Percentiles rank a stretch among this genome's conserved stretches.
Conservation (phyloP, 2,329 filamentous ascomycete species). For the Calonectria hongkongensis region DNA sequence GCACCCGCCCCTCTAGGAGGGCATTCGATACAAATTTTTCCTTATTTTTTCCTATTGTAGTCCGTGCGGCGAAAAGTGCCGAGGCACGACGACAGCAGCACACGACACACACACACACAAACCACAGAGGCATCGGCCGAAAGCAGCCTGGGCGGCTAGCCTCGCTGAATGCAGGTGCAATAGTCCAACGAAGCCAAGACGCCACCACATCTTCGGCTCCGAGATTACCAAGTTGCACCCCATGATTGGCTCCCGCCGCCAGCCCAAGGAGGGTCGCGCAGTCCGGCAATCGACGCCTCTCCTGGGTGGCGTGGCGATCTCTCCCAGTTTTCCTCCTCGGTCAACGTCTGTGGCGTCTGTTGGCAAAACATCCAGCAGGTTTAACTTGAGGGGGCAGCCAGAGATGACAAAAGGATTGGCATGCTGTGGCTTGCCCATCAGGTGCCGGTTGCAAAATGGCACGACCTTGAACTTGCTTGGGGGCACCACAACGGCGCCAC, state of each 20-base stretch:
- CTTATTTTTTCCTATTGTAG: background rate
- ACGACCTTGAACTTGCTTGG: background rate
- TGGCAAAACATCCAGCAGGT: background rate
- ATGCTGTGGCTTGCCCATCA: background rate
- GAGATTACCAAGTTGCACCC: background rate
- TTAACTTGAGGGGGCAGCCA: background rate
- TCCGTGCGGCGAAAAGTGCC: background rate
- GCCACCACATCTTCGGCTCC: constrained; percentile 13
- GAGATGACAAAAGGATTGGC: constrained; percentile 1
- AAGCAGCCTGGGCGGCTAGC: background rate
- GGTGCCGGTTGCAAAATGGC: constrained; percentile 9
- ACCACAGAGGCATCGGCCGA: background rate
- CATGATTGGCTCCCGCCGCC: background rate
- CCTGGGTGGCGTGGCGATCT: constrained; percentile 15
- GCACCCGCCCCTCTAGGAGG: background rate
- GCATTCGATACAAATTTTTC: background rate
- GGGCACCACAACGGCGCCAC: background rate
- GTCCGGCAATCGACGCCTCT: constrained; percentile 11
- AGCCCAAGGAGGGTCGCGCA: background rate
- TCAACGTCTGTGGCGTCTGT: constrained; percentile 12
- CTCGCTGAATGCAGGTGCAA: constrained; percentile 8
- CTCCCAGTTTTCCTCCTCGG: constrained; percentile 1
- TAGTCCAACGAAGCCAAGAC: constrained; percentile 1
- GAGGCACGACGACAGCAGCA: background rate
- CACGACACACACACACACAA: background rate